These are phyloP conservation scores for Microbotryum lychnidis-dioicae DNA, from an alignment of 1,284 basidiomycete species.

Conservation along the genomic window DNA sequence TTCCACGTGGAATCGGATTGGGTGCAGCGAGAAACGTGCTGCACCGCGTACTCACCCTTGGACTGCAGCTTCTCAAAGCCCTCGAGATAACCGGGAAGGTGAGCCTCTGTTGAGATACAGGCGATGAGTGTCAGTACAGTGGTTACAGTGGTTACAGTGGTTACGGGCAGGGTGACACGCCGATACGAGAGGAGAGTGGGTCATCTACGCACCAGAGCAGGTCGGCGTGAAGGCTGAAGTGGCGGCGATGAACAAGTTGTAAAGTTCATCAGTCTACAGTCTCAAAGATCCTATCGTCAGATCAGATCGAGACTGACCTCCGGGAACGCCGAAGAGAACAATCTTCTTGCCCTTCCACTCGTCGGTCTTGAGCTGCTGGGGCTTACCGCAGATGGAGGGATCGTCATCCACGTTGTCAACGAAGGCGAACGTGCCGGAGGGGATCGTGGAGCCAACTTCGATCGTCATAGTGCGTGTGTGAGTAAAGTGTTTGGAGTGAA, in stretches of 20 bases:
- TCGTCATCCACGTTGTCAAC: slow-evolving; percentile 63
- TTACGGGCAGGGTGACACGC: background rate
- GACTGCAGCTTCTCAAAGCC: slow-evolving; percentile 59
- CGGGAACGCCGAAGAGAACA: slow-evolving; percentile 66
- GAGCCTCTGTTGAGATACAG: slow-evolving; percentile 41
- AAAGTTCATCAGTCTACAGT: background rate
- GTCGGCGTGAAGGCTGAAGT: slow-evolving; percentile 36
- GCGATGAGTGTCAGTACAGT: slow-evolving; percentile 61
- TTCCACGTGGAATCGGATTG: too few species aligned
- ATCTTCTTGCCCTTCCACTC: slow-evolving; percentile 77
- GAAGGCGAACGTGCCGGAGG: slow-evolving; percentile 49
- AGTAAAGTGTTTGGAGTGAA: background rate
- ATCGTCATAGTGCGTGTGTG: slow-evolving; percentile 32
- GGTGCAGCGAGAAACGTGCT: too few species aligned
- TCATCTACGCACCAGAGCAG: slow-evolving; percentile 25
- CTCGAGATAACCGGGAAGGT: slow-evolving; percentile 61
- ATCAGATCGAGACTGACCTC: slow-evolving; percentile 39
- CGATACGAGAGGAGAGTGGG: slow-evolving; percentile 10
- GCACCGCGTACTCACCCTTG: slow-evolving; percentile 55
- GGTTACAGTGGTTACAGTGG: slow-evolving; percentile 42
- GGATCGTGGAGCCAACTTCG: slow-evolving; percentile 60
- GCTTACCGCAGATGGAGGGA: slow-evolving; percentile 39
- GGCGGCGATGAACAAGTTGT: slow-evolving; percentile 32
- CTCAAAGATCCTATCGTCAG: background rate
- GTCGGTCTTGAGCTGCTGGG: slow-evolving; percentile 48